Conservation (phyloP, 2,329 filamentous ascomycete species). For the Paraphaeosphaeria minitans region DNA sequence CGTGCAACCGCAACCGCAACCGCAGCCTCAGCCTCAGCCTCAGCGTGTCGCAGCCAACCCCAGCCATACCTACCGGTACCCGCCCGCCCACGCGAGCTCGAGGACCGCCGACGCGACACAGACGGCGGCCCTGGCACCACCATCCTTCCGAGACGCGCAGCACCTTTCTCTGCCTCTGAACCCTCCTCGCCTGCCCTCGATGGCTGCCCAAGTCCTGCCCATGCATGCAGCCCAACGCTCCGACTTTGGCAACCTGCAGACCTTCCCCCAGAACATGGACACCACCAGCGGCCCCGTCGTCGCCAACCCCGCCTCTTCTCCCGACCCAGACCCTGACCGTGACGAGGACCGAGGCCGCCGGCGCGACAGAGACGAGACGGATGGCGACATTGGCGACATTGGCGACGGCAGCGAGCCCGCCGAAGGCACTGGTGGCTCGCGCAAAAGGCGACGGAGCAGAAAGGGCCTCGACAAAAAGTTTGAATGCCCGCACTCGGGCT, state of each 20-base stretch:
- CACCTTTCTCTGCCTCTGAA: slow-evolving; percentile 14
- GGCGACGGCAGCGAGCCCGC: slow-evolving; percentile 32
- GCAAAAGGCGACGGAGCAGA: slow-evolving; percentile 71
- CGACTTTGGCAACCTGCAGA: slow-evolving; percentile 42
- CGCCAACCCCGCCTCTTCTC: slow-evolving; percentile 43
- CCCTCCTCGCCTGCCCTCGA: slow-evolving; percentile 21
- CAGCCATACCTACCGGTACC: slow-evolving; percentile 19
- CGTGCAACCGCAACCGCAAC: background rate
- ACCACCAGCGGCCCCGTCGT: slow-evolving; percentile 28
- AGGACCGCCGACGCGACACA: slow-evolving; percentile 25
- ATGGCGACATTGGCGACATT: slow-evolving; percentile 35
- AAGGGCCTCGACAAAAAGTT: slow-evolving; percentile 77
- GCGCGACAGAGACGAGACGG: slow-evolving; percentile 41
- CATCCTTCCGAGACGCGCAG: slow-evolving; percentile 18
- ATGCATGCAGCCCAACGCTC: slow-evolving; percentile 46
- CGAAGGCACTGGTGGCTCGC: slow-evolving; percentile 39
- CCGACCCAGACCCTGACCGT: slow-evolving; percentile 40
- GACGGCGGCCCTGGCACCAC: slow-evolving; percentile 18
- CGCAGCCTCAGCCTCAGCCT: no score
- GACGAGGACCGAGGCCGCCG: slow-evolving; percentile 45
- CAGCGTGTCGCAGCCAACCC: slow-evolving; percentile 28
- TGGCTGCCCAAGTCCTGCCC: slow-evolving; percentile 47
- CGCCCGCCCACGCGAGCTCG: slow-evolving; percentile 23
- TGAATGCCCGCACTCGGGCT: slow-evolving; percentile 78
- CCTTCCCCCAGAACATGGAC: slow-evolving; percentile 44